Base-by-base conservation (phyloP, 176 grass and related monocot species). In the Saccharum officinarum region DNA sequence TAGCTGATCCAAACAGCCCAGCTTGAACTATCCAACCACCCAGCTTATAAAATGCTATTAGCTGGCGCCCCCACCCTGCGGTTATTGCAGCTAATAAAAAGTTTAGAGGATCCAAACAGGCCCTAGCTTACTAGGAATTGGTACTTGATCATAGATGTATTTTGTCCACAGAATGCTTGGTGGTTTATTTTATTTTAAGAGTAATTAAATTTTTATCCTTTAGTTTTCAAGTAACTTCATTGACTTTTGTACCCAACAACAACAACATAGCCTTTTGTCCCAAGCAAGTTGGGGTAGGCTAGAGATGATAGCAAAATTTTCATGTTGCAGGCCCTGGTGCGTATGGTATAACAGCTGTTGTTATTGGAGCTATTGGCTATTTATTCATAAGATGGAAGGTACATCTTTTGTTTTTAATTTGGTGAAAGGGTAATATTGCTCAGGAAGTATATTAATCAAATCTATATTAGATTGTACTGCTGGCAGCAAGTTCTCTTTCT, bases 361-460 rank as follows among this genome's bases (percentile, higher is more conserved):
- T 90, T 87, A 46, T 95, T 73, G 93, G 95, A 71, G 83, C 89
- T 89, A 77, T 93, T 74, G 95, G 95, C 82, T 98, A 98, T 92
- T 68, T 88, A 39, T 92, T 79, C 81, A 94, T 98, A 73, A 91
- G 86, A 81, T 98, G 96, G 96, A 98, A 98, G 92, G 95, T 98
- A 85, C 69, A 45, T 41, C 5, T 72, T 28, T 54, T 10, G 6
- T 23, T 59, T 52, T 68, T 82, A 28, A 66, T 41, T 86, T 79
- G 26, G 7, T 20, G 33, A 39, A 83, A 46, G 49, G 23, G 5
- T 66, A 8, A 46, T 68, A 37, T 31, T 60, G 4, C 14, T 52
- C 12, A 64, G 26, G 38, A 86, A 44, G 13, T 9, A 16, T 69
- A 69, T 34, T 22, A 76, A 11, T 66, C 59, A 44, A 50, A 64